Evolutionary conservation across 129 eudicot species (phyloP), one percentile per base, ranked within the genome.

Genomic region (Kitagawia praeruptora): DNA sequence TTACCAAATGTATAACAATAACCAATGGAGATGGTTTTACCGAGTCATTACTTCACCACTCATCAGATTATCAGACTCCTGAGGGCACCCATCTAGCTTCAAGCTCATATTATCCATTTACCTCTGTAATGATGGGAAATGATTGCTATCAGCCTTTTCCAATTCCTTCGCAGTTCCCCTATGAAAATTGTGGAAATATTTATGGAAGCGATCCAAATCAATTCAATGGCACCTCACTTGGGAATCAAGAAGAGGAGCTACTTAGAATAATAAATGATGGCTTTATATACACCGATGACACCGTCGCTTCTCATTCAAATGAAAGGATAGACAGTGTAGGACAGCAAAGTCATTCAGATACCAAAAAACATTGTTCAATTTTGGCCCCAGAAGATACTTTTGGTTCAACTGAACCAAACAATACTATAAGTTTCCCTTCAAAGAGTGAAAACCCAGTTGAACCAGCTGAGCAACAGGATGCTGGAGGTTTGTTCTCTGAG

Each of bases 401-500:
- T 82, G 83, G 73, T 25, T 78, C 82, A 23, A 81, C 72, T 34
- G 81, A 86, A 74, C 42, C 80, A 28, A 56, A 81, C 75, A 72
- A 67, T 66, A 66, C 74, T 64, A 84, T 78, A 23, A 77, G 70
- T 75, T 41, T 81, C 69, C 70, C 85, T 47, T 38, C 88, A 18
- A 44, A 41, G 28, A 82, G 82, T 67, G 89, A 81, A 85, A 56
- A 54, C 77, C 79, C 80, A 82, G 80, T 73, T 44, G 42, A 51
- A 18, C 72, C 63, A 58, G 77, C 82, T 67, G 84, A 87, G 70
- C 76, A 86, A 51, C 80, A 84, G 61, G 91, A 81, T 38, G 47
- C 89, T 3, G 93, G 99, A 82, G 84, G 86, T 75, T 78, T 95
- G 76, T 92, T 84, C 76, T 95, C 90, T 51, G 58, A 18, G 23